These are phyloP conservation scores for Nemania sp. DNA, from an alignment of 2,329 filamentous ascomycete species.

Conservation along the genomic window DNA sequence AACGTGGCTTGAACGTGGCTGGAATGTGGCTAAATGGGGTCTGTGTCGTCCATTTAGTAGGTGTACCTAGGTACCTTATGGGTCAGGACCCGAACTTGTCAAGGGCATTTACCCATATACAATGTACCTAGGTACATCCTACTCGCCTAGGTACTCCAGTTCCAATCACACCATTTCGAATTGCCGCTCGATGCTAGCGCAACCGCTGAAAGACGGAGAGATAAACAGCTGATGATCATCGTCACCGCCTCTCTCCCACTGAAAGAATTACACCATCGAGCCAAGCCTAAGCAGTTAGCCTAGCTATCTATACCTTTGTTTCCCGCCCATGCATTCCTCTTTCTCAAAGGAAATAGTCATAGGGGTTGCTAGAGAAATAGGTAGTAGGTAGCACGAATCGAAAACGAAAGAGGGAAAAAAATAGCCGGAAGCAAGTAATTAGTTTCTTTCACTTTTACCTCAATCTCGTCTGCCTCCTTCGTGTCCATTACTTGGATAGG, in stretches of 20 bases:
- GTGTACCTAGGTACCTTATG: conserved; percentile 1
- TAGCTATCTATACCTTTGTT: background rate
- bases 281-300: no score
- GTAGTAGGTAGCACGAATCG: no score
- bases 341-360: no score
- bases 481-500: no score
- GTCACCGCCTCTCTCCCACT: background rate
- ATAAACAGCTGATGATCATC: conserved; percentile 8
- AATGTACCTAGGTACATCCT: conserved; percentile 3
- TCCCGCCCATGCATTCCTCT: background rate
- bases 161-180: conserved; percentile 20
- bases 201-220: background rate
- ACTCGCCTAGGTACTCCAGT: no score
- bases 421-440: no score
- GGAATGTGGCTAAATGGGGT: conserved; percentile 6
- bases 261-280: background rate
- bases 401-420: no score
- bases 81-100: no score
- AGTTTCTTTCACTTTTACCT: no score
- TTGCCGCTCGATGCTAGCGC: conserved; percentile 10
- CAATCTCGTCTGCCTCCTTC: no score
- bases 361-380: no score
- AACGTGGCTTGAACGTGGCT: conserved; percentile 13
- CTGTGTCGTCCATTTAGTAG: background rate
- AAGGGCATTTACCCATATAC: no score